A percentile compares a stretch with the other conserved stretches of the same genome.
These are phyloP conservation scores for Amanita polypyramis DNA, from an alignment of 768 basidiomycete genomes.

Conservation along the genomic window DNA sequence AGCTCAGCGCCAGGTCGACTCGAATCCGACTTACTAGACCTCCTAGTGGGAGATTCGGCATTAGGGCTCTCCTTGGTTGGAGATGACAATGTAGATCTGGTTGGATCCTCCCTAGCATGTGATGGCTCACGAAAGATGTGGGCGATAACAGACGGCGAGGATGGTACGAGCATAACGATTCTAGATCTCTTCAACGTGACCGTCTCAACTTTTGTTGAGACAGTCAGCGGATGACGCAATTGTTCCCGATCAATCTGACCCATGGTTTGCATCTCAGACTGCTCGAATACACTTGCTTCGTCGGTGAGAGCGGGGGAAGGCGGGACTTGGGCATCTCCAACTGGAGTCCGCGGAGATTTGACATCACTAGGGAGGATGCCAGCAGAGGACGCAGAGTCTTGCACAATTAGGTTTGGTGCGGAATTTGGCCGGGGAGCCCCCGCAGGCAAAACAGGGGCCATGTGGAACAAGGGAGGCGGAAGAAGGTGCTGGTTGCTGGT, in stretches of 20 bases:
- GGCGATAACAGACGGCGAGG: slow-evolving; percentile 11
- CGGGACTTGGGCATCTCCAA: not conserved
- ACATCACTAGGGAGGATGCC: not conserved
- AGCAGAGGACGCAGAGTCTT: not conserved
- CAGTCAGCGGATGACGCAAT: not conserved
- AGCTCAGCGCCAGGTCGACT: slow-evolving; percentile 1
- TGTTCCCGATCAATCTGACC: not conserved
- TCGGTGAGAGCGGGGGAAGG: slow-evolving; percentile 16
- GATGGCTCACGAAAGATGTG: slow-evolving; percentile 5
- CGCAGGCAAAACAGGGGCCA: not conserved
- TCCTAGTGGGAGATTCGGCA: not conserved
- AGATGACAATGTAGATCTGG: not conserved
- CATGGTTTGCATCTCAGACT: not conserved
- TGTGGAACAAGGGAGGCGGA: slow-evolving; percentile 5
- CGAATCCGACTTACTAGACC: not conserved
- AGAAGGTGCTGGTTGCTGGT: slow-evolving; percentile 7
- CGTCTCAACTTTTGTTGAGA: not conserved
- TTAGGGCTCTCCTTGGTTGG: not conserved
- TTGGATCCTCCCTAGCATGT: not conserved
- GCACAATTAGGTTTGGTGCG: not conserved
- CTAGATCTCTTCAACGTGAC: not conserved
- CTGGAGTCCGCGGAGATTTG: not conserved
- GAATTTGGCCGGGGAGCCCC: not conserved
- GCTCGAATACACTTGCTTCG: not conserved
- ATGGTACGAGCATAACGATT: slow-evolving; percentile 1